Base-by-base conservation (phyloP, 805 yeast species). In the Saccharomycopsis fodiens region DNA sequence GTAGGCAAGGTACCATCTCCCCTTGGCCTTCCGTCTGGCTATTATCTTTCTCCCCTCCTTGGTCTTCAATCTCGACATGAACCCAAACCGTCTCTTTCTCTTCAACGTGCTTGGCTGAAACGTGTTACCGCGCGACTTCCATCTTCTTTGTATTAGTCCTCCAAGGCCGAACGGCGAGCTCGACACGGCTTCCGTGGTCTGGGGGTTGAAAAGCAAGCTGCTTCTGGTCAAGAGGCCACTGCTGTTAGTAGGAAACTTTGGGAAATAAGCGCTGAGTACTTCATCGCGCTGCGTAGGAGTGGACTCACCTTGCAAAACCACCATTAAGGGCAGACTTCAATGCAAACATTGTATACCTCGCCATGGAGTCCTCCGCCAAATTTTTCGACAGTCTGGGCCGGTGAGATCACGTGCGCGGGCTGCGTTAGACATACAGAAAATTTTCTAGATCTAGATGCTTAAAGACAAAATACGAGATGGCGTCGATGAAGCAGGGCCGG, bases 81-180 rank as follows among this genome's bases (percentile, higher is more conserved):
- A 93, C 0, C 98, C 98, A 47, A 84, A 72, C 29, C 84, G 79
- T 64, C 96, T 81, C 70, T 93, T 93, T 62, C 97, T 76, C 62
- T 85, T 86, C 52, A 86, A 68, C 3, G 94, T 87, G 51, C 87
- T 82, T 43, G 98, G 98, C 65, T 91, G 97, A 65, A 83, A 91
- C 16, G 96, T 86, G 67, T 86, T 84, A 65, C 98, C 97, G 67
- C 96, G 79, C 32, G 91, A 72, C 61, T 86, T 81, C 83, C 89
- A 82, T 71, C 96, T 70, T 53, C 69, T 66, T 55, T 76, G 82
- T 23, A 69, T 25, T 25, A 25, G 29, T 25, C 29, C 29, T 25
- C 29, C 29, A 10, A 25, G 29, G 6, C 29, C 29, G 10, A 25
- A 25, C 10, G 29, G 29, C 10, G 29, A 25, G 10, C 10, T 25